These are phyloP conservation scores for Physaria fendleri DNA, from an alignment of 345 rosid species.

Conservation along the genomic window DNA sequence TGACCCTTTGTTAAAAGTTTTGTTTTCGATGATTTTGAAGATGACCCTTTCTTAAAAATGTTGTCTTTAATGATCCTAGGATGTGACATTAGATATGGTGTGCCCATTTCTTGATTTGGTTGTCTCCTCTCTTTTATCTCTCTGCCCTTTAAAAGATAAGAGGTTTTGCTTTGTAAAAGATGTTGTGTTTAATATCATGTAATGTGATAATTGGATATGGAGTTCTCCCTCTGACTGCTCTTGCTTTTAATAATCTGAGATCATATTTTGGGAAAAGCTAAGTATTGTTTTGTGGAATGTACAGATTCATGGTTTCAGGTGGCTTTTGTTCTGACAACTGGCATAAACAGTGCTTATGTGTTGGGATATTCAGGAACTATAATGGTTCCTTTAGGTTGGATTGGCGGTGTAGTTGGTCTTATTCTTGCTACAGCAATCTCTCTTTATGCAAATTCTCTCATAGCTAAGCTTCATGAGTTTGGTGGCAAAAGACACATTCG, in stretches of 20 bases:
- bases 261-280: neutral
- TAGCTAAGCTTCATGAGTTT: slow-evolving; percentile 79
- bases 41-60: neutral
- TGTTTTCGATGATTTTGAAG: neutral
- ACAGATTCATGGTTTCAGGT: slow-evolving; percentile 94
- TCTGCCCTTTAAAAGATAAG: neutral
- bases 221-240: no score
- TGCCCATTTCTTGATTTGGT: neutral
- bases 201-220: no score
- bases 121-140: no score
- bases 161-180: neutral
- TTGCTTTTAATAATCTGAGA: neutral
- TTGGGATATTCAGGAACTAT: slow-evolving; percentile 86
- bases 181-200: no score
- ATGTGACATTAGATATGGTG: neutral
- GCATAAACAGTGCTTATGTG: slow-evolving; percentile 86
- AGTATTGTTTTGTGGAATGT: slow-evolving; percentile 11
- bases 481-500: slow-evolving; percentile 92
- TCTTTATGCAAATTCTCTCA: slow-evolving; percentile 64
- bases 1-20: no score
- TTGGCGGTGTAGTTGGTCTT: slow-evolving; percentile 64
- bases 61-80: neutral
- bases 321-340: slow-evolving; percentile 72
- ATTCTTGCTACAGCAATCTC: slow-evolving; percentile 61
- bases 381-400: slow-evolving; percentile 93